Percentiles rank a stretch among this genome's conserved stretches.
Conservation (phyloP, 2,329 filamentous ascomycete species). For the Tolypocladium album region DNA sequence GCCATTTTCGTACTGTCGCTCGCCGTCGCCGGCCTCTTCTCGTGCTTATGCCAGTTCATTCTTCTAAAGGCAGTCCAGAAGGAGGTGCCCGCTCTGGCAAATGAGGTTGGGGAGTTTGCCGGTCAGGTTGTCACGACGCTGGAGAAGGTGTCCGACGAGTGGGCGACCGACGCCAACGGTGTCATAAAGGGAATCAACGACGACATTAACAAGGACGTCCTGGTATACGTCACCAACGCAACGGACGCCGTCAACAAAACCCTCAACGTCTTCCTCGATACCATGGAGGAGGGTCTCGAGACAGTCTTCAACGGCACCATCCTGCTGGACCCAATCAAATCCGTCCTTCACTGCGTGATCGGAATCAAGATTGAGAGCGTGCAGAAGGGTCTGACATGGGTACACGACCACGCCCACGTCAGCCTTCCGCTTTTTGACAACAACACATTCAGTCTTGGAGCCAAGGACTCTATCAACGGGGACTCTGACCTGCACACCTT, state of each 20-base stretch:
- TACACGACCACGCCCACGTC: slow-evolving; percentile 76
- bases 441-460: slow-evolving; percentile 75
- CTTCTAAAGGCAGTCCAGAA: slow-evolving; percentile 64
- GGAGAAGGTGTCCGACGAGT: slow-evolving; percentile 61
- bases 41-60: slow-evolving; percentile 72
- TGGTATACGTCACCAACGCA: slow-evolving; percentile 78
- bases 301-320: slow-evolving; percentile 72
- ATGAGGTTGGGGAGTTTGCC: slow-evolving; percentile 69
- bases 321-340: slow-evolving; percentile 65
- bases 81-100: slow-evolving; percentile 63
- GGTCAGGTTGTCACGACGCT: slow-evolving; percentile 65
- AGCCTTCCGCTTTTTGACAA: slow-evolving; percentile 67
- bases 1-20: slow-evolving; percentile 82
- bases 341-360: slow-evolving; percentile 79
- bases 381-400: slow-evolving; percentile 87
- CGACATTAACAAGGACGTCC: slow-evolving; percentile 73
- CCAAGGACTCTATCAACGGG: slow-evolving; percentile 47
- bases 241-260: slow-evolving; percentile 78
- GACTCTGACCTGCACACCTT: slow-evolving; percentile 57
- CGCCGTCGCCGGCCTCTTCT: slow-evolving; percentile 69
- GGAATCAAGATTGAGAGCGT: slow-evolving; percentile 76
- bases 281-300: slow-evolving; percentile 65
- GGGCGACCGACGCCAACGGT: slow-evolving; percentile 67
- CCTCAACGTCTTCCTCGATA: slow-evolving; percentile 68
- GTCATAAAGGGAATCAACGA: slow-evolving; percentile 60